phyloP scores from a whole-genome alignment of 78 protist species.

The Planoprotostelium fungivorum region DNA sequence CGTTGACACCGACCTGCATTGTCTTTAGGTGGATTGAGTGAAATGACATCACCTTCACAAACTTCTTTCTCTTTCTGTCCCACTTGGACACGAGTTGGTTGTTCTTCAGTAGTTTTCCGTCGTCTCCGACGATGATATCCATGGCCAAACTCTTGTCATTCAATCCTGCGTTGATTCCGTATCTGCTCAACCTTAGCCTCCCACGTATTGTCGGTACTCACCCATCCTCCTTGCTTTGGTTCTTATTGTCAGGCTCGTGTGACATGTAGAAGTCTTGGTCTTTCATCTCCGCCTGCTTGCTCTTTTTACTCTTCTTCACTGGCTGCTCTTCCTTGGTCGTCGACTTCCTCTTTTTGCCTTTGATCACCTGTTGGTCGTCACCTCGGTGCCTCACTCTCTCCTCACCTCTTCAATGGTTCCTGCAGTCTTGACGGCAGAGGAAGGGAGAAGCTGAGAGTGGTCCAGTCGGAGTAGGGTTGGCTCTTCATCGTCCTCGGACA shows the following conservation, averaged over 20 bases:
- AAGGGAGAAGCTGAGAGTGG: background rate
- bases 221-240: background rate
- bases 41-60: background rate
- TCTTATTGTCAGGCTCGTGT: background rate
- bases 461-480: background rate
- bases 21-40: background rate
- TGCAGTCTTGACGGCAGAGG: background rate
- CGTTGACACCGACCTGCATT: background rate
- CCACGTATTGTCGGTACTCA: background rate
- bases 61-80: background rate
- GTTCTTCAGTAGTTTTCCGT: background rate
- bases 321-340: background rate
- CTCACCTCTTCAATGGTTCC: background rate
- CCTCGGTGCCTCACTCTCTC: background rate
- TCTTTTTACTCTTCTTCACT: background rate
- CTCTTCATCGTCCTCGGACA: background rate
- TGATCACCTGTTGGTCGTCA: background rate
- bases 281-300: background rate
- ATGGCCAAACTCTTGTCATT: background rate
- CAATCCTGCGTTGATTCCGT: no score
- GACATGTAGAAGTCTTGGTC: background rate
- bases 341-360: background rate
- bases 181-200: background rate
- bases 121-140: background rate
- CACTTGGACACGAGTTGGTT: background rate